Base-by-base conservation (phyloP, 2,329 filamentous ascomycete species). In the Microdochium trichocladiopsis region DNA sequence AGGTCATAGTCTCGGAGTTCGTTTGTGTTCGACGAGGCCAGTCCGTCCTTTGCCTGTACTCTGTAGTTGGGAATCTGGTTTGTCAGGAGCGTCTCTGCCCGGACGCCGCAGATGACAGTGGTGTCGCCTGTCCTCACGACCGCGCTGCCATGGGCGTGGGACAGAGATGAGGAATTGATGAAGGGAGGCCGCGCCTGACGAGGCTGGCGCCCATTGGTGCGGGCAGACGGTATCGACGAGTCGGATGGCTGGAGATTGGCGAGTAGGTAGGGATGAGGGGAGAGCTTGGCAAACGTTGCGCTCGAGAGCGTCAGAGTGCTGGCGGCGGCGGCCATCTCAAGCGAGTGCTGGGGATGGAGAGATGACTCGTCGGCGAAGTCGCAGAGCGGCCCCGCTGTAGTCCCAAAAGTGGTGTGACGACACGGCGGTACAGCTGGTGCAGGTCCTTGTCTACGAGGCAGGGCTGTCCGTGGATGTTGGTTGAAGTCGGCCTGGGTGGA, bases 71-170 rank as follows among this genome's bases (percentile, higher is more conserved):
- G 85, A 54, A 95, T 89, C 65, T 90, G 84, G 49, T 80, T 78
- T 2, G 87, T 85, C 48, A 85, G 77, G 24, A 99, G 75, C 6
- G 95, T 85, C 71, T 99, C 94, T 50, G 80, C 92, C 47, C 93
- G 84, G 21, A 99, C 84, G 53, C 93, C 94, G 66, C 92, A 96
- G 36, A 99, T 92, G n/a, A 92, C 90, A 1, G 90, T 91, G 1
- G 93, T 97, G 68, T 95, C 90, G 48, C 94, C 94, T 50, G 88
- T 76, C 33, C 94, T 83, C 49, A 97, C 88, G 0, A 97, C 86
- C 1, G 93, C 87, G 61, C 90, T 95, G 50, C 94, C 94, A 65
- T 95, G 86, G 52, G 90, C 87, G 68, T 99, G 91, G 1, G 90
- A 89, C 49, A 99, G 76, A 22, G 90, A 94, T 24, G 88, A 88